phyloP scores from a whole-genome alignment of 2,329 filamentous ascomycete genomes.

The Coniochaeta sp. region DNA sequence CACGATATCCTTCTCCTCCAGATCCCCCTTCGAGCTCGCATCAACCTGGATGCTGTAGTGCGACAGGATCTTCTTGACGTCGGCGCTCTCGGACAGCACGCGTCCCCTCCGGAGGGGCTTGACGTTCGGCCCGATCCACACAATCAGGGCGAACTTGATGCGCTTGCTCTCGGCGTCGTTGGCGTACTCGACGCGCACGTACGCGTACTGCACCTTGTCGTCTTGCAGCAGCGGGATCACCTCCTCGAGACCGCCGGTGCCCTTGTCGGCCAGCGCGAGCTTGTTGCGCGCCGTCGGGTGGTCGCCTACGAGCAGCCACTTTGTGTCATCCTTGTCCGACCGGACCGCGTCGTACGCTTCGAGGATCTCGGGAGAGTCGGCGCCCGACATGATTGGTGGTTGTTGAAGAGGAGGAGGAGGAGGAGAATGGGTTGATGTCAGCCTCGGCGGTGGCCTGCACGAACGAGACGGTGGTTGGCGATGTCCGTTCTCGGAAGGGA shows the following conservation, averaged over 20 bases:
- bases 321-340: constrained; percentile 57
- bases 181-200: constrained; percentile 60
- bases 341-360: constrained; percentile 62
- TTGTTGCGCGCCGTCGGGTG: constrained; percentile 47
- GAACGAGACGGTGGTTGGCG: not conserved
- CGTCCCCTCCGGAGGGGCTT: constrained; percentile 65
- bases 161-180: constrained; percentile 64
- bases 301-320: constrained; percentile 63
- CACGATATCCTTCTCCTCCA: constrained; percentile 56
- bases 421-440: not conserved
- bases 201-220: constrained; percentile 57
- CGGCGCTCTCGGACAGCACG: constrained; percentile 59
- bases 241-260: constrained; percentile 53
- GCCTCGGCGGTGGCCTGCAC: not conserved
- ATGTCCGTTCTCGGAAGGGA: no score
- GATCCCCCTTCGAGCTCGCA: constrained; percentile 50
- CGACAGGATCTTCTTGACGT: constrained; percentile 55
- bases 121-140: constrained; percentile 61
- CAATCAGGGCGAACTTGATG: constrained; percentile 60
- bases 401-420: not conserved
- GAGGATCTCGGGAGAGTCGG: constrained; percentile 51
- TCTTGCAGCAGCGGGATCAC: constrained; percentile 50
- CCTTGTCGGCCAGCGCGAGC: constrained; percentile 49
- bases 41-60: constrained; percentile 62
- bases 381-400: constrained; percentile 41